Base-by-base conservation (phyloP, 768 basidiomycete genomes). In the Suillus tomentosus region DNA sequence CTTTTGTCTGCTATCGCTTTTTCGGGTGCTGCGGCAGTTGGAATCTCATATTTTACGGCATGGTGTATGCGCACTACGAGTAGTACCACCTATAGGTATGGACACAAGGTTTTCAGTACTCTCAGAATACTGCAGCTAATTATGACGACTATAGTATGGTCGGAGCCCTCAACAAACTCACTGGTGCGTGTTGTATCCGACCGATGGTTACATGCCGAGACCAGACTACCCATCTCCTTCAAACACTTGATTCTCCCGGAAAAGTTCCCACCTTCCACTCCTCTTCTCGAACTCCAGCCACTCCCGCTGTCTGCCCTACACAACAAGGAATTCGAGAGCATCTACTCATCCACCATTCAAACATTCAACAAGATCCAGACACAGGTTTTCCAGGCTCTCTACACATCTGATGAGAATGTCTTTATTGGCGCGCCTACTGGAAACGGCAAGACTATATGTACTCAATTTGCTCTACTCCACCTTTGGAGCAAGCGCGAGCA, bases 331-430 rank as follows among this genome's bases (percentile, higher is more conserved):
- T 99, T 89, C 68, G 94, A 99, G 74, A 82, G 83, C 1, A 85
- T 99, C 50, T 99, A 98, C 75, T 85, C 87, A 1, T 85, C 84
- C 19, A 86, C 86, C 0, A 88, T 99, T 67, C 83, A 87, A 66
- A 88, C 87, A 0, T 99, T 98, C 83, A 99, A 99, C 85, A 99
- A 98, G 78, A 98, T 99, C 66, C 97, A 99, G 74, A 99, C 95
- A 0, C 97, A 99, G 77, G 96, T 97, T 53, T 99, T 99, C 89
- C 95, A 98, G 70, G 96, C 96, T 0, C 82, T 99, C 0, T 99
- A 98, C 74, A 95, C 93, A 0, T 89, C 94, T 0, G 96, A 98
- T 71, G 97, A 99, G 72, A 99, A 96, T 70, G 90, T 96, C 48
- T 96, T 99, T 72, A 88, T 99, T 63, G 96, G 95, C 22, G 97